Conservation (phyloP, 768 basidiomycete genomes). For the Termitomyces bulborhizus region DNA sequence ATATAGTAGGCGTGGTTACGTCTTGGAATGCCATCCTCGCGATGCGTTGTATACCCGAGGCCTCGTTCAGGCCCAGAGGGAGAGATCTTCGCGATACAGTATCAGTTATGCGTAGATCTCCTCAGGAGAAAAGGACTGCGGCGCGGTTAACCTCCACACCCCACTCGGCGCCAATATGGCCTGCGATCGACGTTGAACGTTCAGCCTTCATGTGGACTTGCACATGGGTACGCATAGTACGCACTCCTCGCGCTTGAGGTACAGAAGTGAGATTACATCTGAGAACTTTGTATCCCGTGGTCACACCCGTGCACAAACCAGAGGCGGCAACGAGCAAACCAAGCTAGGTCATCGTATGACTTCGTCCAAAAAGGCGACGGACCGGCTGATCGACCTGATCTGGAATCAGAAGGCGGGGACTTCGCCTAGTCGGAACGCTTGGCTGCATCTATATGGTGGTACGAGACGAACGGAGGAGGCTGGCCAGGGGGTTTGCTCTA, state of each 20-base stretch:
- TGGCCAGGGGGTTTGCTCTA: neutral
- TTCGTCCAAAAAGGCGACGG: neutral
- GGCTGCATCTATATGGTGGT: neutral
- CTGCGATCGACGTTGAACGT: slow-evolving; percentile 1
- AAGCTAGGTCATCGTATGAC: neutral
- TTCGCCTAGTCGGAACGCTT: neutral
- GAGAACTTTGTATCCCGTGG: neutral
- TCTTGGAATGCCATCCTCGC: slow-evolving; percentile 3
- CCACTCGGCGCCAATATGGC: slow-evolving; percentile 3
- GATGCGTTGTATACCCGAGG: slow-evolving; percentile 8
- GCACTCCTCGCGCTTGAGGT: neutral
- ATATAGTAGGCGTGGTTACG: slow-evolving; percentile 6
- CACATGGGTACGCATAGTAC: neutral
- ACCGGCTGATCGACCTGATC: slow-evolving; percentile 8
- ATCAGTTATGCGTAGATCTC: neutral
- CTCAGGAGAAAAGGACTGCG: neutral
- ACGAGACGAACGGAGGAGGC: slow-evolving; percentile 10
- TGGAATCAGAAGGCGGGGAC: neutral
- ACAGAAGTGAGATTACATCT: neutral
- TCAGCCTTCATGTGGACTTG: neutral
- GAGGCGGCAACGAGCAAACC: neutral
- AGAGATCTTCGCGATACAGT: slow-evolving; percentile 1
- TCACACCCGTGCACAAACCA: neutral
- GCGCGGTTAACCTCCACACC: neutral
- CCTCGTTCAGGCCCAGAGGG: neutral